Evolutionary conservation across 1,139 yeast genomes (phyloP).

Genomic region (Wickerhamomyces sp.): DNA sequence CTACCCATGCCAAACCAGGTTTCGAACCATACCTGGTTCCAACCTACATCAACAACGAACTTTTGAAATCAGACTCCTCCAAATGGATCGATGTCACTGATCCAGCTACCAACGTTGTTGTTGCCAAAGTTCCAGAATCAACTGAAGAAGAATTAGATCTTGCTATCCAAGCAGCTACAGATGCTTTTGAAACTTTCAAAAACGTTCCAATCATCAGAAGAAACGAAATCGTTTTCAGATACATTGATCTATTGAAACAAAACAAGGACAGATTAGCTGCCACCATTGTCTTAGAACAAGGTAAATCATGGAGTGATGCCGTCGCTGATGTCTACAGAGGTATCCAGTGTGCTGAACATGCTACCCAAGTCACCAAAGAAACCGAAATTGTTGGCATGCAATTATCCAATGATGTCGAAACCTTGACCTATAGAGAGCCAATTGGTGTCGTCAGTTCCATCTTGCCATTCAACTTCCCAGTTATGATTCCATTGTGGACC

Average conservation of each 20-base stretch:
- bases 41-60: constrained; percentile 51
- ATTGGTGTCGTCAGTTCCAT: constrained; percentile 66
- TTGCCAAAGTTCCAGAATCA: constrained; percentile 68
- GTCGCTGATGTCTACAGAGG: constrained; percentile 78
- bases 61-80: constrained; percentile 48
- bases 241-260: constrained; percentile 59
- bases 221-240: constrained; percentile 72
- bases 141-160: constrained; percentile 61
- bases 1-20: constrained; percentile 33
- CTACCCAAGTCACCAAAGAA: constrained; percentile 57
- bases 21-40: constrained; percentile 47
- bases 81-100: constrained; percentile 73
- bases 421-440: constrained; percentile 66
- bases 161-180: constrained; percentile 62
- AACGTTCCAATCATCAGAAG: constrained; percentile 58
- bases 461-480: constrained; percentile 75
- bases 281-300: constrained; percentile 73
- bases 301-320: constrained; percentile 76
- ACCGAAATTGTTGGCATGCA: constrained; percentile 64
- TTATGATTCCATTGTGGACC: constrained; percentile 85
- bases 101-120: constrained; percentile 69
- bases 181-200: constrained; percentile 58
- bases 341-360: constrained; percentile 70
- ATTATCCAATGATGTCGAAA: constrained; percentile 74
- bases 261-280: constrained; percentile 72